Base-by-base conservation (phyloP, 257 asterid genomes). In the Henckelia pumila region DNA sequence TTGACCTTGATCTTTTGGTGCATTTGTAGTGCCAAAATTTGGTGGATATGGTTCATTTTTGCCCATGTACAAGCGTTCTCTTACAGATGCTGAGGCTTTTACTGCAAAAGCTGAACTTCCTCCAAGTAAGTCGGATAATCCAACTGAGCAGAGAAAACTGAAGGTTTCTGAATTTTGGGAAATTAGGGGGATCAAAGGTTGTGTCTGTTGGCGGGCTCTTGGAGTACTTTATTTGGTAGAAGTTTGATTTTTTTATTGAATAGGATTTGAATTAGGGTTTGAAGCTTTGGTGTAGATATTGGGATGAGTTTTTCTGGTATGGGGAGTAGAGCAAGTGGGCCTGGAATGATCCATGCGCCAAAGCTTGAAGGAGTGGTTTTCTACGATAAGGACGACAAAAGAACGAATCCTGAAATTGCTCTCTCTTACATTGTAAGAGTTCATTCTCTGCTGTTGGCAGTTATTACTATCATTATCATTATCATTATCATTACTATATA, bases 401-500 rank as follows among this genome's bases (percentile, higher is more conserved):
- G 61, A 82, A 72, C 80, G 72, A 96, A 93, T 74, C 90, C 89
- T 81, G 95, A 93, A 63, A 76, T 83, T 30, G 85, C 84, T 50
- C 87, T 93, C 75, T 84, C 99, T 77, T 93, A 93, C 91, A 75
- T 93, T 76, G 97, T 93, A 93, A 81, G 97, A 71, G 76, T 74
- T 72, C 78, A 64, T 79, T 61, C 65, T 56, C 68, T 75, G 77
- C 72, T 63, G 49, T 66, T 76, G 73, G 35, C 26, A 60, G 21
- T 71, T 52, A 23, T 17, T 64, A 44, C 35, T 63, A 55, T 70
- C 52, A 28, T 14, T 35, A 19, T n/a, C n/a, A n/a, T n/a, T n/a
- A n/a, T n/a, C n/a, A n/a, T n/a, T 63, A 55, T 70, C 52, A 28
- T 14, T 35, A 19, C 57, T n/a, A 47, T 24, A 66, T 32, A 66